Conservation (phyloP, 768 basidiomycete genomes). For the Vararia minispora region DNA sequence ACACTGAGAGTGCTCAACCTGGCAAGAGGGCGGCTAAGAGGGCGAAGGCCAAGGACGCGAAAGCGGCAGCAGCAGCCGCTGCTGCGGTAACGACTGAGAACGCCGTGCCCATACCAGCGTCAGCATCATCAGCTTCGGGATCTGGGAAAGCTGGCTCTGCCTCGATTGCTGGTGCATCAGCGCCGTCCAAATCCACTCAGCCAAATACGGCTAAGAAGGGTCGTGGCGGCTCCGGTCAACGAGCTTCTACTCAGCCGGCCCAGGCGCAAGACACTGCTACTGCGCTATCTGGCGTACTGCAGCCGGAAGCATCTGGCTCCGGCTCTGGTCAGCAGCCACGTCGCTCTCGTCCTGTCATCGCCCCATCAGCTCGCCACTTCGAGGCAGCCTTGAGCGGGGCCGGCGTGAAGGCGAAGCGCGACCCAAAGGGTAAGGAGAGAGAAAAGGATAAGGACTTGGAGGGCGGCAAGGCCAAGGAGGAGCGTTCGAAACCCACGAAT, state of each 20-base stretch:
- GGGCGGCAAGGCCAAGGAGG: conserved; percentile 14
- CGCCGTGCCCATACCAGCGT: conserved; percentile 2
- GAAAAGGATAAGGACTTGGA: conserved; percentile 23
- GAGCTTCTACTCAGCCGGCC: conserved; percentile 4
- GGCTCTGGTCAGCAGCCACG: conserved; percentile 23
- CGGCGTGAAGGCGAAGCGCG: conserved; percentile 30
- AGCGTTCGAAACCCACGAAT: conserved; percentile 1
- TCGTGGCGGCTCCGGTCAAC: no score
- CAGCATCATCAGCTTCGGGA: conserved; percentile 5
- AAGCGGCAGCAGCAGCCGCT: conserved; percentile 14
- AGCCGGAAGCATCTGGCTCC: conserved; percentile 13
- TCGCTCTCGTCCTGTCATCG: conserved; percentile 41
- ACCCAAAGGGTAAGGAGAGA: conserved; percentile 23
- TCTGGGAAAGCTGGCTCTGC: no score
- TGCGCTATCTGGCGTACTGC: conserved; percentile 3
- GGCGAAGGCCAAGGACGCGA: conserved; percentile 15
- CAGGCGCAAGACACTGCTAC: conserved; percentile 6
- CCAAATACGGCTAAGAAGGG: no score
- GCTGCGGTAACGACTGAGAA: conserved; percentile 3
- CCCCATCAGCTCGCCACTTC: conserved; percentile 55
- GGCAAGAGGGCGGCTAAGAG: conserved; percentile 28
- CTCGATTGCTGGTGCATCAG: no score
- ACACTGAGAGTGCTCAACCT: conserved; percentile 12
- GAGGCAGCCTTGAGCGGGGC: conserved; percentile 62
- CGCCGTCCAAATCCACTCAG: no score